Evolutionary conservation across 2,329 filamentous ascomycete genomes (phyloP), one percentile per base, ranked within the genome.

Genomic region (Cercospora janseana): DNA sequence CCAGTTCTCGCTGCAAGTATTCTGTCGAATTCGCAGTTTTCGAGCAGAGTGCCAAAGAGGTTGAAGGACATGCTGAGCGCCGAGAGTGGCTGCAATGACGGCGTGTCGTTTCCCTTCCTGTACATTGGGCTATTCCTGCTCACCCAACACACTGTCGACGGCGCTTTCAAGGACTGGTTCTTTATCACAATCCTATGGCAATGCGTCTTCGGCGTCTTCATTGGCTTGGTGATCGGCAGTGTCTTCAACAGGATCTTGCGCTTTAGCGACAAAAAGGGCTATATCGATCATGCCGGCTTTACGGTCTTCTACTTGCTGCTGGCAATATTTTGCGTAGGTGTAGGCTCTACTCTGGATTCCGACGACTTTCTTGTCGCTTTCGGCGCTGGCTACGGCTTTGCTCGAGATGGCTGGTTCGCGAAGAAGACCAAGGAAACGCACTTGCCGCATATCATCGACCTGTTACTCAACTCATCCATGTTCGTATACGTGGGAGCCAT

Each of bases 361-460:
- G 78, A 80, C 55, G 78, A 81, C 61, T 81, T 81, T 62, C 71
- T 81, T 0, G 75, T 80, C 3, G 73, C 77, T 0, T 81, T 81
- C 52, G 73, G 72, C n/a, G 77, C 77, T 0, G 78, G 78, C 4
- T 71, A 77, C 18, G 76, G 75, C 3, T 81, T 81, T 58, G 73
- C 75, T 1, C 73, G 76, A 47, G 75, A 77, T 51, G 77, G 78
- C 27, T 79, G 76, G 70, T 79, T 77, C 49, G 66, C 71, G 2
- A 72, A 71, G 32, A 72, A 75, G 55, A 77, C 69, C 3, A 67
- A 69, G 4, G 69, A 72, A 26, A 70, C 75, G 0, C 65, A 73
- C 2, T 68, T 81, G 1, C 74, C 75, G 0, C 64, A 72, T 8
- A 70, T 81, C 37, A 72, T 80, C 45, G 78, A 81, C 55, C 61